Conservation (phyloP, 306 rosid genomes). For the Bauhinia variegata region DNA sequence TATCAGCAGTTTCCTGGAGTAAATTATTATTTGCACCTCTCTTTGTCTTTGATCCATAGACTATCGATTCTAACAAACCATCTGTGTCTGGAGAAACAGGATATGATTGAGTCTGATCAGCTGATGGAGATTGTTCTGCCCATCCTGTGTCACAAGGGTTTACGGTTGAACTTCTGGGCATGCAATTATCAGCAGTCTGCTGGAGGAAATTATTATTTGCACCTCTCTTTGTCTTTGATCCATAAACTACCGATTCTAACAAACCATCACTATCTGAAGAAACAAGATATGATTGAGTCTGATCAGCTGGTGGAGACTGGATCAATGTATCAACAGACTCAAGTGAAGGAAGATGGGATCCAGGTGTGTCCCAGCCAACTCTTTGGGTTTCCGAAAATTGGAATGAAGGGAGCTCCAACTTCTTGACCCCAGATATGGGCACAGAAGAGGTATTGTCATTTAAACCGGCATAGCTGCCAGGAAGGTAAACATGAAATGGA, state of each 20-base stretch:
- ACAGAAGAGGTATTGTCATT: conserved; percentile 70
- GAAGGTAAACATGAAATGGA: conserved; percentile 34
- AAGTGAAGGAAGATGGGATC: conserved; percentile 50
- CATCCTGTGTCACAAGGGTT: conserved; percentile 42
- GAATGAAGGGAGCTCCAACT: conserved; percentile 89
- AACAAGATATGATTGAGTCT: conserved; percentile 36
- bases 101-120: conserved; percentile 39
- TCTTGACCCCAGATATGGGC: conserved; percentile 58
- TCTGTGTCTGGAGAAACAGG: conserved; percentile 47
- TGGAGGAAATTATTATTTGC: conserved; percentile 37
- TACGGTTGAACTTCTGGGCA: conserved; percentile 41
- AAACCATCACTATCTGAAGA: conserved; percentile 55
- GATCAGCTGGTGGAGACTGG: conserved; percentile 48
- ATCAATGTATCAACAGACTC: conserved; percentile 49
- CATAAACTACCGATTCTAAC: conserved; percentile 57
- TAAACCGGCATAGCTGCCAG: conserved; percentile 65
- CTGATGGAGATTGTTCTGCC: conserved; percentile 59
- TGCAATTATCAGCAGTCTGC: conserved; percentile 45
- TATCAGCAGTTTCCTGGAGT: conserved; percentile 40
- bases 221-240: conserved; percentile 35
- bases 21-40: conserved; percentile 43
- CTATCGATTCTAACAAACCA: conserved; percentile 60
- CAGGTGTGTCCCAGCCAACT: conserved; percentile 54
- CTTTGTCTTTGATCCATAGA: conserved; percentile 40
- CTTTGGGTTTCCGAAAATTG: conserved; percentile 60